Evolutionary conservation across 768 basidiomycete species (phyloP), one percentile per base, ranked within the genome.

Genomic region (Russula sp.): DNA sequence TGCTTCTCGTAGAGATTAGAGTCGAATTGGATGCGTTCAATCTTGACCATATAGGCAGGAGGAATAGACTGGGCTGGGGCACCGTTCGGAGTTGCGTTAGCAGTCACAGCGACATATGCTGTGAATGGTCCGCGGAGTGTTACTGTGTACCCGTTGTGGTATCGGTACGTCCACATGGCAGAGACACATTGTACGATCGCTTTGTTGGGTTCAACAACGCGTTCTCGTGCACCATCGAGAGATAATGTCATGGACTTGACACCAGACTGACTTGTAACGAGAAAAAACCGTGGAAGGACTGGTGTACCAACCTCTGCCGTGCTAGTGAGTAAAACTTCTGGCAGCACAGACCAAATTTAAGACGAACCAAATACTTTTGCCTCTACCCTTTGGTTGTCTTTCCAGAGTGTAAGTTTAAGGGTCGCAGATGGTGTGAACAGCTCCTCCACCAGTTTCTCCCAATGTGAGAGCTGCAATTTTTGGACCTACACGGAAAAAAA

Each of bases 341-440:
- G n/a, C 42, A 14, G 16, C 25, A 50, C 13, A 13, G 14, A 20
- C 11, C 16, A 51, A 51, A 59, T 35, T 14, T 18, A 18, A 54
- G 25, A 75, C 87, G 51, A 58, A 92, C 90, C 89, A 67, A 93
- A 91, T 9, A 86, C 86, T 68, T 90, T 93, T 36, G 90, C 89
- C 69, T 92, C 91, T 29, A 78, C 81, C 67, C 78, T 80, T 69
- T 84, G 82, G 67, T 88, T 90, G 71, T 91, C 90, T 70, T 89
- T 89, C 90, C 90, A 92, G n/a, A 93, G 74, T 3, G 88, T 91
- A 66, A 93, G 79, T 70, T 84, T 88, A 83, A 92, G 83, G 49
- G 81, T 73, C 22, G 88, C 86, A 61, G 82, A 82, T 2, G 83
- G 79, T 9, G 83, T 82, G 69, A 92, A 93, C 65, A 85, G 91